Evolutionary conservation across 306 rosid species (phyloP).

Genomic region (Rosa multiflora): DNA sequence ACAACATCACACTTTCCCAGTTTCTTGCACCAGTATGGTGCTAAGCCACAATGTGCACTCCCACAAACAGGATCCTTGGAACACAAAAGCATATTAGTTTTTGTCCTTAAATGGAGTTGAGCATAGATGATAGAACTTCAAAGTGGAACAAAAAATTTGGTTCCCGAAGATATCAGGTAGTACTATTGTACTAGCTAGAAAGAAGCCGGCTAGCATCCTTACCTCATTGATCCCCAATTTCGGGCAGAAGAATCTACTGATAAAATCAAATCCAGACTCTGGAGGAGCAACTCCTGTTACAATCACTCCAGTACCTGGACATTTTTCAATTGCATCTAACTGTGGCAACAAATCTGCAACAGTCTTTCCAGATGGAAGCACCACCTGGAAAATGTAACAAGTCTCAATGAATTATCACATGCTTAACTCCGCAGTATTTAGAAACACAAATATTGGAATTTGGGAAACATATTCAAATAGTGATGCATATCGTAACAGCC

Average conservation of each 20-base stretch:
- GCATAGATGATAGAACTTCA: background rate
- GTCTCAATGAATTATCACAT: background rate
- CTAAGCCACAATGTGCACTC: slow-evolving; percentile 69
- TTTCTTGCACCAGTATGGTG: slow-evolving; percentile 66
- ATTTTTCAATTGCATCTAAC: slow-evolving; percentile 45
- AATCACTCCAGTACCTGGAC: slow-evolving; percentile 61
- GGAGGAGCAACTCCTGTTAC: slow-evolving; percentile 57
- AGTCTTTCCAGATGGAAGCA: slow-evolving; percentile 44
- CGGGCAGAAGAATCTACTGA: slow-evolving; percentile 62
- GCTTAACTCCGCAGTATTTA: background rate
- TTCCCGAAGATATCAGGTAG: background rate
- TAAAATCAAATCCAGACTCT: slow-evolving; percentile 65
- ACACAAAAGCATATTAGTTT: background rate
- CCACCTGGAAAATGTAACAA: slow-evolving; percentile 46
- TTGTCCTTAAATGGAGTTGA: background rate
- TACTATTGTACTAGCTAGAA: background rate
- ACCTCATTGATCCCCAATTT: slow-evolving; percentile 70
- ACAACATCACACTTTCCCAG: slow-evolving; percentile 61
- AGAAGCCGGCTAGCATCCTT: background rate
- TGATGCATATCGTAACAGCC: background rate
- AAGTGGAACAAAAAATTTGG: background rate
- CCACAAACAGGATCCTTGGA: slow-evolving; percentile 68
- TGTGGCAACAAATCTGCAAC: slow-evolving; percentile 56
- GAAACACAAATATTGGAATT: background rate
- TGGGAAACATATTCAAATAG: background rate